phyloP scores from a whole-genome alignment of 768 basidiomycete genomes.

The Xerocomellus dryophilus region DNA sequence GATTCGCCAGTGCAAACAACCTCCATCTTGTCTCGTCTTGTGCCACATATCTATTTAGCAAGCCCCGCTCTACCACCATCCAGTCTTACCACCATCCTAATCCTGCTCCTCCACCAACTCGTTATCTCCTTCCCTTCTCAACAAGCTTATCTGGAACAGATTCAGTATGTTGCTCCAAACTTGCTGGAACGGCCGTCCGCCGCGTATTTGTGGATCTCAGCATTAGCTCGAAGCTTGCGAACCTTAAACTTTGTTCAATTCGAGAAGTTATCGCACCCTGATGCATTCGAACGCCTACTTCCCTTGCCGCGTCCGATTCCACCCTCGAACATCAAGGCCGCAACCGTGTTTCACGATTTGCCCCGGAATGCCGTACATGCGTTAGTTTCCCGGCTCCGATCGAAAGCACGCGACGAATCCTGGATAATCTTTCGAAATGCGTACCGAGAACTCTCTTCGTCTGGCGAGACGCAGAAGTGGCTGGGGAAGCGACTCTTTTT shows the following conservation, averaged over 20 bases:
- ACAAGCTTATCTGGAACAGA: slow-evolving; percentile 39
- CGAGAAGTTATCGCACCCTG: slow-evolving; percentile 40
- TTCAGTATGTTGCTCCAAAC: slow-evolving; percentile 21
- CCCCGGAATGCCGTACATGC: slow-evolving; percentile 42
- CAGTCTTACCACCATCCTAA: slow-evolving; percentile 36
- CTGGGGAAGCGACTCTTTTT: slow-evolving; percentile 48
- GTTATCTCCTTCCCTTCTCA: slow-evolving; percentile 64
- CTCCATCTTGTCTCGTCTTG: slow-evolving; percentile 57
- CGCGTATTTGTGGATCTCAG: slow-evolving; percentile 48
- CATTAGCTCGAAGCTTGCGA: slow-evolving; percentile 51
- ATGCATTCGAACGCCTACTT: slow-evolving; percentile 26
- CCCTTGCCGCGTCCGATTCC: neutral
- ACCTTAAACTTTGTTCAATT: slow-evolving; percentile 53
- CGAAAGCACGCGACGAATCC: slow-evolving; percentile 48
- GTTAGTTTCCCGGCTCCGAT: slow-evolving; percentile 47
- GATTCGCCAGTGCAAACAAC: slow-evolving; percentile 57
- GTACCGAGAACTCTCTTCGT: slow-evolving; percentile 55
- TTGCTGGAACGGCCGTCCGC: slow-evolving; percentile 39
- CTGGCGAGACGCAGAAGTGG: slow-evolving; percentile 45
- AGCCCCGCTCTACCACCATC: slow-evolving; percentile 14
- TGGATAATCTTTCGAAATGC: slow-evolving; percentile 61
- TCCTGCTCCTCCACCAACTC: slow-evolving; percentile 59
- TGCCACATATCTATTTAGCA: slow-evolving; percentile 45
- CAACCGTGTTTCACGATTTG: slow-evolving; percentile 20
- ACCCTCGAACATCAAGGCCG: neutral